Percentiles rank a stretch among this genome's conserved stretches.
Conservation (phyloP, 345 rosid genomes). For the Noccaea bulbosa region DNA sequence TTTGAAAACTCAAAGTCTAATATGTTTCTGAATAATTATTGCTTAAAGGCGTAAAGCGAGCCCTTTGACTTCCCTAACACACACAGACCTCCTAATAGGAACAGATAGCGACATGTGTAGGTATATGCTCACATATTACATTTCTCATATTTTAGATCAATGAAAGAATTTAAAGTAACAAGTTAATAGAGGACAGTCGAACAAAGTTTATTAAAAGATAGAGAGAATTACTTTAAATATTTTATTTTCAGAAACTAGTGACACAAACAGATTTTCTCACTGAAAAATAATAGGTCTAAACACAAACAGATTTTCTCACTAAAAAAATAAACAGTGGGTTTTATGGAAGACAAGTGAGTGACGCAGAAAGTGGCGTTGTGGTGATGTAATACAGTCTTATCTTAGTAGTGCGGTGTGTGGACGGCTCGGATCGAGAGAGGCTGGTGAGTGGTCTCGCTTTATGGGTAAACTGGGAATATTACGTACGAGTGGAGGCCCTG, state of each 20-base stretch:
- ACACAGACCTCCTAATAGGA: conserved; percentile 8
- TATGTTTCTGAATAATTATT: background rate
- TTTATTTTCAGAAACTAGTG: no score
- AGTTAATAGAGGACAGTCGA: background rate
- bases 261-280: no score
- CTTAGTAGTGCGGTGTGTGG: conserved; percentile 38
- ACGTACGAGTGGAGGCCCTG: conserved; percentile 37
- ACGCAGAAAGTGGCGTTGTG: conserved; percentile 44
- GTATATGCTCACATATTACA: background rate
- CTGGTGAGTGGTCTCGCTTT: background rate
- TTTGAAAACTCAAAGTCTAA: background rate
- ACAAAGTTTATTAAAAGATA: no score
- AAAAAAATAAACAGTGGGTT: no score
- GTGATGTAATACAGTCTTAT: conserved; percentile 35
- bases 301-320: no score
- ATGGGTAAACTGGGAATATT: conserved; percentile 18
- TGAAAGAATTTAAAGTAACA: background rate
- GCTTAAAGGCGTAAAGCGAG: conserved; percentile 25
- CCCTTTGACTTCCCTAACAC: conserved; percentile 23
- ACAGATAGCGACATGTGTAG: conserved; percentile 11
- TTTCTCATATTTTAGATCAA: conserved; percentile 10
- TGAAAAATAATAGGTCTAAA: no score
- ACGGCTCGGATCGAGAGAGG: conserved; percentile 32
- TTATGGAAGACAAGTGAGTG: conserved; percentile 3
- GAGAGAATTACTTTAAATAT: no score